Evolutionary conservation across 2,329 filamentous ascomycete species (phyloP), one percentile per base, ranked within the genome.

Genomic region (Neocatenulostroma microsporum): DNA sequence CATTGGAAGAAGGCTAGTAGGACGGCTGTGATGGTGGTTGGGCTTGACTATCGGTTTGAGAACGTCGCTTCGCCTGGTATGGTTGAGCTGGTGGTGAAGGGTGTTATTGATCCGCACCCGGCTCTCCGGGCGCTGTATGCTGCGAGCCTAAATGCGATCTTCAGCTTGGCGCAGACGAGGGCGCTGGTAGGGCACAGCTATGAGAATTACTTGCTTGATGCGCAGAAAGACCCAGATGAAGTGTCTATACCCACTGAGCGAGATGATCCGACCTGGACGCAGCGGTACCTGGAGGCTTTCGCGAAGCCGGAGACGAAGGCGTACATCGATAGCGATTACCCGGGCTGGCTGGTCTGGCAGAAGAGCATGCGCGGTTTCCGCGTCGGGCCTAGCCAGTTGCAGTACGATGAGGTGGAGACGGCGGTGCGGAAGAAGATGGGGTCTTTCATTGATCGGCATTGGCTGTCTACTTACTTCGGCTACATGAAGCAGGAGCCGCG

Each of bases 1-100:
- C 93, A 98, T 56, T 98, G 91, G 91, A 96, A 94, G 67, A 88
- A 94, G 50, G 89, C 89, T 5, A 86, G 80, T 34, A 75, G 89
- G 19, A 94, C 88, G 39, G 84, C 84, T 8, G 83, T 93, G 23
- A 91, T 98, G 57, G 84, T 94, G 4, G 78, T 89, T 39, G 94
- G 91, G 42, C 73, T 95, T 44, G 89, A 86, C 39, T 76, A 95
- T 45, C 80, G 91, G n/a, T 94, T 96, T 51, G 82, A 95, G 47
- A 82, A 78, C 13, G 76, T 98, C 44, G 86, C 86, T 5, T 84
- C 85, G 1, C 70, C 82, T 13, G 76, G 82, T 40, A 82, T 96
- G 60, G 76, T 96, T 36, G 80, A 93, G 33, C 72, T 98, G 6
- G 80, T 94, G 24, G 80, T 83, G 8, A 71, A 74, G 24, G 91